phyloP scores from a whole-genome alignment of 768 basidiomycete genomes.

The Royoungia palumana region DNA sequence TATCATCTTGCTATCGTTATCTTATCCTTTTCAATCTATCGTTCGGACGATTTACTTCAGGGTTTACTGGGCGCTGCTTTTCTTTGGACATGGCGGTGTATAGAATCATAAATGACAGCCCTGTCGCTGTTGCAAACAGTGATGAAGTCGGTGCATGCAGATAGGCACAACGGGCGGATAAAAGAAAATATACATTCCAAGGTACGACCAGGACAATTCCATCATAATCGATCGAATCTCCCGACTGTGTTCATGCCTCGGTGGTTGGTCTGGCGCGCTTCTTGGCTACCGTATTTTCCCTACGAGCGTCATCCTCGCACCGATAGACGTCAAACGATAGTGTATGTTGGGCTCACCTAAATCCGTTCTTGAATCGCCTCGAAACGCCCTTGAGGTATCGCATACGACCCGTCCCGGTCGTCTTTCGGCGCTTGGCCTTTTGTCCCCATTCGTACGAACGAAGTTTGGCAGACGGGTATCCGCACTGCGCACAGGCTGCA shows the following conservation, averaged over 20 bases:
- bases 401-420: slow-evolving; percentile 97
- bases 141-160: slow-evolving; percentile 4
- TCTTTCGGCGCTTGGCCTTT: slow-evolving; percentile 99
- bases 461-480: slow-evolving; percentile 93
- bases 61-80: neutral
- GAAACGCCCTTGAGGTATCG: slow-evolving; percentile 87
- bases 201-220: neutral
- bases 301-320: slow-evolving; percentile 24
- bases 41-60: neutral
- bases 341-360: slow-evolving; percentile 55
- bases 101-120: slow-evolving; percentile 22
- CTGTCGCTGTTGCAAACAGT: no score
- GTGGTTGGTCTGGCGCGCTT: slow-evolving; percentile 67
- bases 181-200: slow-evolving; percentile 14
- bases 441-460: slow-evolving; percentile 97
- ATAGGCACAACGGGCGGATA: slow-evolving; percentile 9
- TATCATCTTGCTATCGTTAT: slow-evolving; percentile 14
- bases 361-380: slow-evolving; percentile 98
- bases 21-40: slow-evolving; percentile 15
- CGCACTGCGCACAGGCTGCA: slow-evolving; percentile 90
- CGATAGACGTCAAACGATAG: neutral
- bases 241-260: slow-evolving; percentile 37
- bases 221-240: no score
- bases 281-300: slow-evolving; percentile 89
- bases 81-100: slow-evolving; percentile 2